Conservation (phyloP, 1,139 yeast species). For the Hemisphaericaspora xylanilytica region DNA sequence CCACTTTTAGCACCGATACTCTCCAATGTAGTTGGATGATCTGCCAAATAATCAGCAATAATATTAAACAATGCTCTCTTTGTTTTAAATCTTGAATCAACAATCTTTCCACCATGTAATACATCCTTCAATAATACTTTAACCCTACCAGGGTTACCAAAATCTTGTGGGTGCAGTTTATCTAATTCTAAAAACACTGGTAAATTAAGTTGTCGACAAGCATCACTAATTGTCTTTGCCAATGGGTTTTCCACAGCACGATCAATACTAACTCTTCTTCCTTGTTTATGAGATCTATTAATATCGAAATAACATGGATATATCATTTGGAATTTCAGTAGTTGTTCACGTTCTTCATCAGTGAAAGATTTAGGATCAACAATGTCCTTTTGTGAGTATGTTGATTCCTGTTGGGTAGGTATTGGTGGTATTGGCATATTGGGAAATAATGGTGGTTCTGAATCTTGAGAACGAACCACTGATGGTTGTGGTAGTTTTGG, state of each 20-base stretch:
- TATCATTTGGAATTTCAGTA: slow-evolving; percentile 66
- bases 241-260: slow-evolving; percentile 83
- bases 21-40: slow-evolving; percentile 70
- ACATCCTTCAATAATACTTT: slow-evolving; percentile 62
- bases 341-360: slow-evolving; percentile 56
- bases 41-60: slow-evolving; percentile 60
- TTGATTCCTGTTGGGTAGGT: slow-evolving; percentile 8
- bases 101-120: slow-evolving; percentile 38
- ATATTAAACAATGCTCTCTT: slow-evolving; percentile 67
- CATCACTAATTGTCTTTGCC: slow-evolving; percentile 78
- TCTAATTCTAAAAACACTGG: slow-evolving; percentile 70
- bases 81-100: slow-evolving; percentile 42
- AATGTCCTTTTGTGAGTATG: slow-evolving; percentile 16
- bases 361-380: slow-evolving; percentile 39
- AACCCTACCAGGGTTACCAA: slow-evolving; percentile 95
- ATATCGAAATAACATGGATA: slow-evolving; percentile 94
- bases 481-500: slow-evolving; percentile 60
- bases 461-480: slow-evolving; percentile 64
- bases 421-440: slow-evolving; percentile 20
- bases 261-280: slow-evolving; percentile 70
- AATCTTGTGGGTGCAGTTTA: slow-evolving; percentile 93
- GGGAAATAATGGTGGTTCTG: slow-evolving; percentile 28
- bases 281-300: slow-evolving; percentile 71
- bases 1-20: slow-evolving; percentile 51
- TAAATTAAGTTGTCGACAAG: slow-evolving; percentile 45